Evolutionary conservation across 805 yeast species (phyloP).

Genomic region (Metschnikowia amazonensis): DNA sequence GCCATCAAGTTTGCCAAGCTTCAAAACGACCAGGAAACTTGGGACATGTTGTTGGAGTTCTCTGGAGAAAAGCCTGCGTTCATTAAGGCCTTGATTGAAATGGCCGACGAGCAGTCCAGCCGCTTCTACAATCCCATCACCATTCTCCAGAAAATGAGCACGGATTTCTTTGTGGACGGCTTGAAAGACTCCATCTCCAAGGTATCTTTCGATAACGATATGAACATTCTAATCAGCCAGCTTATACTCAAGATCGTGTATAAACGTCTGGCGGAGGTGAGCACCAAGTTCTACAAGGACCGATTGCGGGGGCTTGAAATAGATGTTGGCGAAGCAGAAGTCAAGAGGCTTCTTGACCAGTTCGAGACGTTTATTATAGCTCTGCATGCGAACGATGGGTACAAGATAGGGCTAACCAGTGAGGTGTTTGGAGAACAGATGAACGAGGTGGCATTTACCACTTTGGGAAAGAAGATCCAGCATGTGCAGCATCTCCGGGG

Average conservation of each 20-base stretch:
- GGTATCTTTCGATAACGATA: slow-evolving; percentile 61
- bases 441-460: slow-evolving; percentile 11
- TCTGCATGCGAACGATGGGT: slow-evolving; percentile 1
- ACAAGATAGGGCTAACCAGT: slow-evolving; percentile 9
- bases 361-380: slow-evolving; percentile 30
- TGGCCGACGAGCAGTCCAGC: slow-evolving; percentile 52
- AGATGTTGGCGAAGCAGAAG: slow-evolving; percentile 16
- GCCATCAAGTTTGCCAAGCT: slow-evolving; percentile 78
- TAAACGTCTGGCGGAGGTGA: slow-evolving; percentile 28
- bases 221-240: slow-evolving; percentile 48
- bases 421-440: slow-evolving; percentile 1
- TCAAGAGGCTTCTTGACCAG: slow-evolving; percentile 19
- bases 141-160: slow-evolving; percentile 63
- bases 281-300: slow-evolving; percentile 20
- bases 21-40: slow-evolving; percentile 68
- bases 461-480: slow-evolving; percentile 17
- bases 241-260: slow-evolving; percentile 44
- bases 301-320: slow-evolving; percentile 29
- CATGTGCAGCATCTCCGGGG: slow-evolving; percentile 14
- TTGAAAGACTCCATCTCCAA: slow-evolving; percentile 56
- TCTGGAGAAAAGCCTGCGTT: slow-evolving; percentile 73
- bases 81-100: slow-evolving; percentile 67
- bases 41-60: slow-evolving; percentile 71
- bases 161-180: slow-evolving; percentile 59
- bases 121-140: slow-evolving; percentile 57